Evolutionary conservation across 2,329 filamentous ascomycete species (phyloP), one percentile per base, ranked within the genome.

Genomic region (Botrytis fabae): DNA sequence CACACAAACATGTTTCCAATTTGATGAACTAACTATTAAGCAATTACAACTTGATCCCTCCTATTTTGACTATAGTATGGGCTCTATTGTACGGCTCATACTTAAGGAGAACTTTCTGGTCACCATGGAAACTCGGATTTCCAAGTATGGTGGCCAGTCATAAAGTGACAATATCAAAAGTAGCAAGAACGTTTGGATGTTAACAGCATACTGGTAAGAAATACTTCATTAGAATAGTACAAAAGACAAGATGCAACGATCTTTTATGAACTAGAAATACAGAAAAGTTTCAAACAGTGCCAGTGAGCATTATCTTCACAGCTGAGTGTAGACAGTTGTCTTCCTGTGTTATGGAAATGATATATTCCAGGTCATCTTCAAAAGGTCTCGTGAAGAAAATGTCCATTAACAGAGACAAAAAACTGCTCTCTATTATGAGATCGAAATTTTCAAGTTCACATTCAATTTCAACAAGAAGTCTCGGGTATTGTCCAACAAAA

Each of bases 401-500:
- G 35, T 35, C 35, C 35, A 35, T 7, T 35, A 6, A 35, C 5
- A 35, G 4, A 35, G 35, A 35, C 4, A 35, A 35, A 35, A 35
- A 35, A 1, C 5, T 75, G 92, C 92, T 0, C 84, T 94, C 0
- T 92, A 91, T 75, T 90, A 93, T 78, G 91, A 92, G 16, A 89
- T 92, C 25, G 91, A 88, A 10, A 89, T 94, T 0, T 90, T 91
- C 12, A 85, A 84, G 5, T 94, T 94, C 75, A 86, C 84, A 7
- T 93, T 91, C 81, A 35, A 35, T 35, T 35, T 35, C 35, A 35
- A 85, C 46, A 87, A 88, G 32, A 83, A 88, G 25, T 93, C 76
- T 84, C 84, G 4, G 91, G 92, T 22, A 80, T 90, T 20, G 91
- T 94, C 60, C 90, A 92, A 79, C 89, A 92, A 77, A 89, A 87